Percentiles rank a stretch among this genome's conserved stretches.
Conservation (phyloP, 2,329 filamentous ascomycete species). For the Drechslerella coelobrocha region DNA sequence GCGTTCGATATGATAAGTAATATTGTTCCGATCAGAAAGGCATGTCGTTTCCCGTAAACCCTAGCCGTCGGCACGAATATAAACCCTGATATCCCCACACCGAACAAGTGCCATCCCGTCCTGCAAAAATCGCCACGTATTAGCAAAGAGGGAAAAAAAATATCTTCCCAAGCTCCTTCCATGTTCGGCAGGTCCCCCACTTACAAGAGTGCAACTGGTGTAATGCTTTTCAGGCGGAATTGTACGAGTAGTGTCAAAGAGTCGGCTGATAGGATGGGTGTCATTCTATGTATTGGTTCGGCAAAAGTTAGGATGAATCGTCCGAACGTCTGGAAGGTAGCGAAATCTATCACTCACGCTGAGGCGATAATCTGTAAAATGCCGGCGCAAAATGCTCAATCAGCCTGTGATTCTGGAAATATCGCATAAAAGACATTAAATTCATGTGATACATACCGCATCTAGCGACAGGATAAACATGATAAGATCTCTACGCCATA, state of each 20-base stretch:
- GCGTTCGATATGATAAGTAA: conserved; percentile 75
- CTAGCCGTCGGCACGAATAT: conserved; percentile 86
- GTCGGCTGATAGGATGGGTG: conserved; percentile 86
- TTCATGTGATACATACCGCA: conserved; percentile 59
- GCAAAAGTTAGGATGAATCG: too few species aligned
- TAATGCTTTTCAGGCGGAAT: conserved; percentile 62
- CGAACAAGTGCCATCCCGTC: conserved; percentile 66
- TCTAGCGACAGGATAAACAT: conserved; percentile 78
- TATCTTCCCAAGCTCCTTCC: conserved; percentile 7
- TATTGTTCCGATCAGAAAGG: conserved; percentile 78
- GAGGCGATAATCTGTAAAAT: conserved; percentile 74
- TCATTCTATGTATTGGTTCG: conserved; percentile 61
- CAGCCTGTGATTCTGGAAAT: conserved; percentile 1
- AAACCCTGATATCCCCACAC: conserved; percentile 79
- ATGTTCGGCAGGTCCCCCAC: too few species aligned
- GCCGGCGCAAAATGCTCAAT: conserved; percentile 20
- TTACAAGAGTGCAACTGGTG: conserved; percentile 43
- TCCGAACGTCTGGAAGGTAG: too few species aligned
- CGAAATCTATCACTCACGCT: conserved; percentile 60
- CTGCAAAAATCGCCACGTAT: conserved; percentile 68
- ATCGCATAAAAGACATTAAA: not conserved
- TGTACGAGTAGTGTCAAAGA: conserved; percentile 76
- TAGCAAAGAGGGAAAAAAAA: conserved; percentile 2
- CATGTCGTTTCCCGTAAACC: conserved; percentile 90
- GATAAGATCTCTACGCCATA: conserved; percentile 84